A percentile compares a stretch with the other conserved stretches of the same genome.
Conservation (phyloP, 305 asterid species). For the Coffea humblotiana region DNA sequence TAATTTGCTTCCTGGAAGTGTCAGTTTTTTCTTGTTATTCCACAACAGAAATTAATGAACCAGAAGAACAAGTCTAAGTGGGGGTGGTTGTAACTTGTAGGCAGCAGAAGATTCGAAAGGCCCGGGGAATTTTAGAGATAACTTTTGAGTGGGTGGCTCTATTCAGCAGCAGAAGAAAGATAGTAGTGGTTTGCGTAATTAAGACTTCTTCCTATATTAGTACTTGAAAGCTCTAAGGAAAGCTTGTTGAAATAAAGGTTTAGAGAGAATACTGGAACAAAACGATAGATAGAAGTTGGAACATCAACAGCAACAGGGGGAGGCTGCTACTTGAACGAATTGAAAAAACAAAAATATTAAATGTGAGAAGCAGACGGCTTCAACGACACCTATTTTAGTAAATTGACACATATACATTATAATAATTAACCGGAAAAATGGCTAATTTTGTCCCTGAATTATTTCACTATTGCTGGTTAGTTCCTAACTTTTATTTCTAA, state of each 20-base stretch:
- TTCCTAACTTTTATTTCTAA: too few species aligned
- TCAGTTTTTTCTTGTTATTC: background rate
- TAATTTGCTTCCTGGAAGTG: background rate
- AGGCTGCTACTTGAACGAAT: background rate
- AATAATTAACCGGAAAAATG: too few species aligned
- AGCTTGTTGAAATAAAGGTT: too few species aligned
- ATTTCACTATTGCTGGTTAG: too few species aligned
- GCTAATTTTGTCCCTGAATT: too few species aligned
- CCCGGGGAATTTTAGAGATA: too few species aligned
- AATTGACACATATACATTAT: background rate
- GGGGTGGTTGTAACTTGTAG: too few species aligned
- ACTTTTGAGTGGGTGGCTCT: background rate
- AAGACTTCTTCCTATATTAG: background rate
- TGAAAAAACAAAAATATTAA: too few species aligned
- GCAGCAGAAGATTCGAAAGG: background rate
- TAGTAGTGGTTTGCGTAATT: background rate
- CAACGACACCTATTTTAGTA: background rate
- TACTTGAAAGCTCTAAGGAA: background rate
- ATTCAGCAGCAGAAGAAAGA: background rate
- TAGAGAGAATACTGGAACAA: background rate
- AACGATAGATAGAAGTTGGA: too few species aligned
- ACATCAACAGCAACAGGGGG: too few species aligned
- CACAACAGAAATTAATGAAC: background rate
- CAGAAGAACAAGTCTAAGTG: background rate
- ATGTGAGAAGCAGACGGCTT: background rate